These are phyloP conservation scores for Heliosperma pusillum DNA, from an alignment of 148 eudicot species.

Conservation along the genomic window DNA sequence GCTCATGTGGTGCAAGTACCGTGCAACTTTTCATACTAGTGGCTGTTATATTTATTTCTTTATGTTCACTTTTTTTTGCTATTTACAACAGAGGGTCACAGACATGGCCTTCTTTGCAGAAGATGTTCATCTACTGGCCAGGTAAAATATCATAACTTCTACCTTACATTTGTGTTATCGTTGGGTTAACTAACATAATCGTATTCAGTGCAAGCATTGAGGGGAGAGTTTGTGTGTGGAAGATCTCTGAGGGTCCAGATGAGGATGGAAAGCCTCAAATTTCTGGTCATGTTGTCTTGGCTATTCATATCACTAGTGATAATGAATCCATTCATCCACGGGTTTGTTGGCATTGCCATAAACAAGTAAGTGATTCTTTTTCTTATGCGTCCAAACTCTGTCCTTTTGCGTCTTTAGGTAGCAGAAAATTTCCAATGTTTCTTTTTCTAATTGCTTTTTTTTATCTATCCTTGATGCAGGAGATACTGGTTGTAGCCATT, in stretches of 20 bases:
- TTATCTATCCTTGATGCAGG: slow-evolving; percentile 37
- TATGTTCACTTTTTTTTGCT: slow-evolving; percentile 4
- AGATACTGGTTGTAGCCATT: slow-evolving; percentile 85
- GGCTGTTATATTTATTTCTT: not conserved
- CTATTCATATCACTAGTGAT: slow-evolving; percentile 71
- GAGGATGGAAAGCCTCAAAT: slow-evolving; percentile 90
- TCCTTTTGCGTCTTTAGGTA: not conserved
- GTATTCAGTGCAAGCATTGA: slow-evolving; percentile 85
- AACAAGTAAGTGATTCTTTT: slow-evolving; percentile 57
- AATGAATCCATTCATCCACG: slow-evolving; percentile 88
- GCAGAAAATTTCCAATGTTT: not conserved
- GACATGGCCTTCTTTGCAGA: slow-evolving; percentile 99
- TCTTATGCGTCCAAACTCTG: not conserved
- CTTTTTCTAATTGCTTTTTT: not conserved
- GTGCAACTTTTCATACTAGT: not conserved
- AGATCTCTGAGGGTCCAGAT: slow-evolving; percentile 81
- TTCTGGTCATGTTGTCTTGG: slow-evolving; percentile 68
- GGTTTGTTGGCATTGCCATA: slow-evolving; percentile 99
- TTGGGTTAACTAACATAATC: slow-evolving; percentile 24
- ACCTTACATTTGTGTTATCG: not conserved
- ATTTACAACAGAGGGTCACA: slow-evolving; percentile 74
- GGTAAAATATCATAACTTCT: slow-evolving; percentile 42
- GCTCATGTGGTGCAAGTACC: not conserved
- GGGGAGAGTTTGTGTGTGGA: slow-evolving; percentile 92
- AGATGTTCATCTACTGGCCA: slow-evolving; percentile 97